Evolutionary conservation across 1,284 basidiomycete species (phyloP).

Genomic region (Cryptococcus sp.): DNA sequence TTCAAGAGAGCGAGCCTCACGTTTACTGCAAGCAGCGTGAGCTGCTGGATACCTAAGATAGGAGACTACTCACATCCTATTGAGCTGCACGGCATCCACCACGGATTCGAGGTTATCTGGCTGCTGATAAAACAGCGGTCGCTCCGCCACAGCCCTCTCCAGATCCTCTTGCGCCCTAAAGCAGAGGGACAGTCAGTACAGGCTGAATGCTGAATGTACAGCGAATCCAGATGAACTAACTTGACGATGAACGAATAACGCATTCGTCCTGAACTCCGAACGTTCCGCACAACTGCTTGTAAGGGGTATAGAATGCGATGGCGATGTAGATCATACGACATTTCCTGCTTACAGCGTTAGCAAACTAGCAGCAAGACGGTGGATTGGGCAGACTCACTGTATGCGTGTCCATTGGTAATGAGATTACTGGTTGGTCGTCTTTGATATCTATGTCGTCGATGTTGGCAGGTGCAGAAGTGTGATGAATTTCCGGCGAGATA

Average conservation of each 20-base stretch:
- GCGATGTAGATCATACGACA: background rate
- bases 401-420: background rate
- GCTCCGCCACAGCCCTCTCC: background rate
- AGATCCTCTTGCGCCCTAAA: background rate
- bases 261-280: background rate
- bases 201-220: background rate
- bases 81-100: background rate
- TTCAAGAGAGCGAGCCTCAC: background rate
- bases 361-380: background rate
- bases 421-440: background rate
- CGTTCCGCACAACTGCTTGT: background rate
- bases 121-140: background rate
- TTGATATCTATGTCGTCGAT: background rate
- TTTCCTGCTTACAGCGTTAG: background rate
- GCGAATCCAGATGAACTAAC: background rate
- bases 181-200: background rate
- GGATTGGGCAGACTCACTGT: background rate
- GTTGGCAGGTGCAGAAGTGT: background rate
- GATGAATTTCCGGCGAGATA: background rate
- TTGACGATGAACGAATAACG: background rate
- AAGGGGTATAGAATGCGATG: background rate
- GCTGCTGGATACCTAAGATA: background rate
- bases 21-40: background rate
- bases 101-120: background rate
- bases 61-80: background rate